phyloP scores from a whole-genome alignment of 2,329 filamentous ascomycete genomes.

The Trichoderma asperellum region DNA sequence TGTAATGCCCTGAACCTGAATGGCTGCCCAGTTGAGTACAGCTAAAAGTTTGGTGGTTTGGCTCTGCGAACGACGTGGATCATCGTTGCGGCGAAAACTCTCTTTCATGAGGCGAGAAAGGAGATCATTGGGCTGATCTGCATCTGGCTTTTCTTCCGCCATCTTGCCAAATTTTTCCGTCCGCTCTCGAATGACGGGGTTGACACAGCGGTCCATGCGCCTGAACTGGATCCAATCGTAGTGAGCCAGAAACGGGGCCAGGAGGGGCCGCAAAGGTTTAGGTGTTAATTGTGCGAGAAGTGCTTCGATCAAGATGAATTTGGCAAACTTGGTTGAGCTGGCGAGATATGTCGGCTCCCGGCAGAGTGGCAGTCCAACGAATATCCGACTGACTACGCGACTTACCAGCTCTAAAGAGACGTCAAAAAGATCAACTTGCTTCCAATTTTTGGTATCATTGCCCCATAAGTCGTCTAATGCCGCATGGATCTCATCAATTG shows the following conservation, averaged over 20 bases:
- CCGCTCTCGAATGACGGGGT: slow-evolving; percentile 6
- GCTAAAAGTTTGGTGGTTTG: slow-evolving; percentile 13
- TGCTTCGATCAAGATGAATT: slow-evolving; percentile 10
- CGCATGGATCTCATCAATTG: neutral
- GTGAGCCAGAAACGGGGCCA: slow-evolving; percentile 3
- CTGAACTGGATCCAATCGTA: slow-evolving; percentile 20
- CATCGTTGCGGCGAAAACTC: slow-evolving; percentile 4
- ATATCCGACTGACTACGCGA: slow-evolving; percentile 13
- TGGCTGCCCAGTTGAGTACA: slow-evolving; percentile 18
- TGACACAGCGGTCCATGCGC: slow-evolving; percentile 12
- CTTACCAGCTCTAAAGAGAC: slow-evolving; percentile 7
- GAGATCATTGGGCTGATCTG: slow-evolving; percentile 5
- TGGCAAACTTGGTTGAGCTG: slow-evolving; percentile 7
- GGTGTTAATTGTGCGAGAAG: slow-evolving; percentile 9
- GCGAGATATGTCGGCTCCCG: neutral
- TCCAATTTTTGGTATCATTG: slow-evolving; percentile 1
- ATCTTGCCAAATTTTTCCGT: neutral
- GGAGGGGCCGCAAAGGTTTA: neutral
- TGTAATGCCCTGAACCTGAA: slow-evolving; percentile 15
- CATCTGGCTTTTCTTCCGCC: neutral
- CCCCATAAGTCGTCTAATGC: slow-evolving; percentile 9
- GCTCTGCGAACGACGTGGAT: slow-evolving; percentile 8
- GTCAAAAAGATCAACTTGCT: slow-evolving; percentile 7
- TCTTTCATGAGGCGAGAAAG: slow-evolving; percentile 17
- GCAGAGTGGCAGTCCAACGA: neutral